Conservation (phyloP, 1,284 basidiomycete species). For the Waitea zeae region DNA sequence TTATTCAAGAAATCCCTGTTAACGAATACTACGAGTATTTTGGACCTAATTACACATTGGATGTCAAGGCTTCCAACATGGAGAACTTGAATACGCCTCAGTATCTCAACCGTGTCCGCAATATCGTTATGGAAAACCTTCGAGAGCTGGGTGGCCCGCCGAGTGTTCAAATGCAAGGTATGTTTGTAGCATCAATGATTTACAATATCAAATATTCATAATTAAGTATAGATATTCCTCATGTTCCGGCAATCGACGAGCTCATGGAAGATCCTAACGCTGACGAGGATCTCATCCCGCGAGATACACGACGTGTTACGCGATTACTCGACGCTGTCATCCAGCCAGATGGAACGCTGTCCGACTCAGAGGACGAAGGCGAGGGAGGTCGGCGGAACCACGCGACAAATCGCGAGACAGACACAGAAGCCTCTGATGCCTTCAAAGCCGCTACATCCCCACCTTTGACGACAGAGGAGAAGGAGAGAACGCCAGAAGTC, state of each 20-base stretch:
- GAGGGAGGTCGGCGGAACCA: constrained; percentile 62
- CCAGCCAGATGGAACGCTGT: constrained; percentile 67
- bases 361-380: constrained; percentile 78
- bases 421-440: constrained; percentile 19
- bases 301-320: constrained; percentile 57
- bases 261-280: constrained; percentile 60
- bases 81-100: constrained; percentile 90
- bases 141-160: constrained; percentile 76
- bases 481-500: too few relatives aligned
- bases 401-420: constrained; percentile 32
- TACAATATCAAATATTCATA: neutral
- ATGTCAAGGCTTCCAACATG: constrained; percentile 91
- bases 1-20: constrained; percentile 69
- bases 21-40: constrained; percentile 99
- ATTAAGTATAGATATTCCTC: constrained; percentile 47
- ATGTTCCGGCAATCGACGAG: constrained; percentile 59
- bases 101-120: constrained; percentile 87
- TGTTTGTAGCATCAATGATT: constrained; percentile 4
- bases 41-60: constrained; percentile 94
- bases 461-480: too few relatives aligned
- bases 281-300: constrained; percentile 66
- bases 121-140: constrained; percentile 84
- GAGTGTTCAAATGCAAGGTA: constrained; percentile 78
- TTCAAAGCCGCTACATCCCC: too few relatives aligned
- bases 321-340: constrained; percentile 54